Conservation (phyloP, 768 basidiomycete genomes). For the Neoboletus magnificus region DNA sequence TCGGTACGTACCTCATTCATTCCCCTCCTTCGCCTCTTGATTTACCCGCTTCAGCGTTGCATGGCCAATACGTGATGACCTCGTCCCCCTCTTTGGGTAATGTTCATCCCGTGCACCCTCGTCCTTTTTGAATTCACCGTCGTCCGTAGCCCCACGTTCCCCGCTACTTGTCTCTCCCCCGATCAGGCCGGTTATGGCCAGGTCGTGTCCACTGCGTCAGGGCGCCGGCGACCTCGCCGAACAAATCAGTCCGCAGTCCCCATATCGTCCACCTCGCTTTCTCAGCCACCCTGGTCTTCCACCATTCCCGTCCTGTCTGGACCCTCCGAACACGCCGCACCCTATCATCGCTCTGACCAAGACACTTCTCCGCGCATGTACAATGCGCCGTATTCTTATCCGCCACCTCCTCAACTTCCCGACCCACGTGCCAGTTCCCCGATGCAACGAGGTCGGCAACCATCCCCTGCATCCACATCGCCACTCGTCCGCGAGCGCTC, state of each 20-base stretch:
- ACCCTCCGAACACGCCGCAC: conserved; percentile 19
- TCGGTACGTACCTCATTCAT: conserved; percentile 49
- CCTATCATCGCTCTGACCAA: conserved; percentile 27
- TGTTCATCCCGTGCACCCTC: conserved; percentile 9
- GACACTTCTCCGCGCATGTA: conserved; percentile 25
- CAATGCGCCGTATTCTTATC: conserved; percentile 28
- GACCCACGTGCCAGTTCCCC: conserved; percentile 28
- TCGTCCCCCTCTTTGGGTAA: conserved; percentile 87
- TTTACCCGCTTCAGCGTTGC: conserved; percentile 57
- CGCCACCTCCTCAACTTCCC: conserved; percentile 28
- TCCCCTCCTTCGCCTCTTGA: conserved; percentile 8
- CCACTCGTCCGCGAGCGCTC: conserved; percentile 25
- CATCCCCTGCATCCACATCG: conserved; percentile 25
- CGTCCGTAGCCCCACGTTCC: conserved; percentile 69
- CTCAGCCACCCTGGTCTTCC: conserved; percentile 47
- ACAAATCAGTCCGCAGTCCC: conserved; percentile 40
- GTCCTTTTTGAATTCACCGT: conserved; percentile 16
- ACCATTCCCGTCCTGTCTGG: conserved; percentile 37
- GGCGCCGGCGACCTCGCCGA: conserved; percentile 60
- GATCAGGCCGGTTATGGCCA: conserved; percentile 87
- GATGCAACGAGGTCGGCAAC: conserved; percentile 30
- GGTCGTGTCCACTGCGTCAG: conserved; percentile 59
- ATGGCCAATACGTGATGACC: conserved; percentile 82
- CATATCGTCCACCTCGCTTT: conserved; percentile 29
- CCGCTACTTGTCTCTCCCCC: conserved; percentile 77